Evolutionary conservation across 2,329 filamentous ascomycete genomes (phyloP), one percentile per base, ranked within the genome.

Genomic region (Botryotinia convoluta): DNA sequence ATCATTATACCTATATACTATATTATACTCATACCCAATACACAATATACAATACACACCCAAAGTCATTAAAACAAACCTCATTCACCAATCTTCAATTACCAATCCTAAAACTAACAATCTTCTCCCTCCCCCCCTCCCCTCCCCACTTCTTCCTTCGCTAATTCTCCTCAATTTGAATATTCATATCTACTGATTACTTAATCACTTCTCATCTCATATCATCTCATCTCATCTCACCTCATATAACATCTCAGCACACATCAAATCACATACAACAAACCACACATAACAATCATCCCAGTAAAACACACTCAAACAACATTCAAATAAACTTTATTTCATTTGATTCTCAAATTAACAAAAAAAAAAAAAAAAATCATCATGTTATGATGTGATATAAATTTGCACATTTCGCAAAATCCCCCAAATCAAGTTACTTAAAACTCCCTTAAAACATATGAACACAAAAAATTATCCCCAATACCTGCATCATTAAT

Each of bases 401-500:
- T 68, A 61, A 18, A 68, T 68, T 32, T 42, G 32, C 48, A n/a
- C 22, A 9, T n/a, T 48, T 37, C 35, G 35, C 44, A 54, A 68
- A 68, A 29, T 18, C 20, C 35, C 35, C 26, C 3, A 35, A 16
- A 67, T 39, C 64, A 51, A 68, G 35, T 57, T 57, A 16, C 64
- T 42, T 4, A 1, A 39, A 62, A 62, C 14, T 42, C 39, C 60
- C 26, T 62, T 42, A n/a, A 42, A 48, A 68, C 16, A 68, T 68
- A 68, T 57, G 10, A 68, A 68, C 64, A 57, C 64, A 57, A 39
- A 42, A 39, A 6, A 57, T 42, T 54, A 68, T 26, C 39, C 45
- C 64, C 26, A 68, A 3, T 68, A 37, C 64, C 48, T 39, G 48
- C 45, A 68, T 68, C 48, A 54, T 68, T 68, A 68, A 39, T 35